Conservation (phyloP, 305 asterid genomes). For the Andrographis paniculata region DNA sequence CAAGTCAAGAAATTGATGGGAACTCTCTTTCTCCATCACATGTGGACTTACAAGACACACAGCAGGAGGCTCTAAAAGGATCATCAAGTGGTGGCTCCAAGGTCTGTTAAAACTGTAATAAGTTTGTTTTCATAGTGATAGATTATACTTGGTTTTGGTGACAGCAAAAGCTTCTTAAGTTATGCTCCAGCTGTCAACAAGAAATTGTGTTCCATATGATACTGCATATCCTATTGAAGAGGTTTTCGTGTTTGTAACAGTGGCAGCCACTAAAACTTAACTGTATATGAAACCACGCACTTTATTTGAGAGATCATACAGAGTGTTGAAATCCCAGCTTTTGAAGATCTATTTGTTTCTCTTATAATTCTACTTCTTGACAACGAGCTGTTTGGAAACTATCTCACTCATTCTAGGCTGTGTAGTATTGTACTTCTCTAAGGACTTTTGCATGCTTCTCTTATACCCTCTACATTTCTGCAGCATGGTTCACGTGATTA, state of each 20-base stretch:
- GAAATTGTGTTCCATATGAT: not conserved
- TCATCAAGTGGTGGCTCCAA: constrained; percentile 37
- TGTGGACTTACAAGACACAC: constrained; percentile 30
- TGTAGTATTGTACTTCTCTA: not conserved
- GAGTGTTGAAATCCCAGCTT: no score
- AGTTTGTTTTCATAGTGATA: constrained; percentile 10
- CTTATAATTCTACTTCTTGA: not conserved
- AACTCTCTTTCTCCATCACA: constrained; percentile 27
- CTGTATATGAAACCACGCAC: not conserved
- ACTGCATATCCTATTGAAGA: not conserved
- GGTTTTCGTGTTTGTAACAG: not conserved
- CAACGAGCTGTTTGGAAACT: not conserved
- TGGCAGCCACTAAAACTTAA: not conserved
- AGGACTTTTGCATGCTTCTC: not conserved
- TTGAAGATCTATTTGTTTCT: not conserved
- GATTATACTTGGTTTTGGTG: constrained; percentile 6
- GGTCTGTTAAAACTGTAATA: constrained; percentile 23
- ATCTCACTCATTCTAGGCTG: not conserved
- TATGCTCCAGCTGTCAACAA: not conserved
- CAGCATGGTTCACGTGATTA: constrained; percentile 39
- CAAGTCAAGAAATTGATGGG: constrained; percentile 34
- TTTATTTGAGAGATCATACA: not conserved
- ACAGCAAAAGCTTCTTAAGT: not conserved
- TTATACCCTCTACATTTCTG: constrained; percentile 4
- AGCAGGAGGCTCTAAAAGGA: constrained; percentile 28